phyloP scores from a whole-genome alignment of 306 rosid genomes.

The Cajanus cajan region DNA sequence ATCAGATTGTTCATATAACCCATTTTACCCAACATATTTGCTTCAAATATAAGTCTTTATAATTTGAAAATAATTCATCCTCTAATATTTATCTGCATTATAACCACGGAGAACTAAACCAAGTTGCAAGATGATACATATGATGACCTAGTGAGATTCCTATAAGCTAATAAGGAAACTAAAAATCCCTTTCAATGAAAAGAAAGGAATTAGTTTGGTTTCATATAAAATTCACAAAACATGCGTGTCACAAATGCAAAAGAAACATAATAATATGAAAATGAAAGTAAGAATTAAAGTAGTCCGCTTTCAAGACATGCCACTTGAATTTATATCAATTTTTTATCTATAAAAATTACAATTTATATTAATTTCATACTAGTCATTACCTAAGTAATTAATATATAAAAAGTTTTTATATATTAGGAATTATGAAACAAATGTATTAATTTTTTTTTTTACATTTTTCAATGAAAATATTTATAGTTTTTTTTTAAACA shows the following conservation, averaged over 20 bases:
- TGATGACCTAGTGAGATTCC: neutral
- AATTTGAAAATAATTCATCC: neutral
- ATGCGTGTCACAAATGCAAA: neutral
- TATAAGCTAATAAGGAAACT: neutral
- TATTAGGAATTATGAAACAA: neutral
- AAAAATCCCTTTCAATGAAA: neutral
- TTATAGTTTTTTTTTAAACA: too few species aligned
- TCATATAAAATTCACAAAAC: neutral
- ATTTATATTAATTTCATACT: too few species aligned
- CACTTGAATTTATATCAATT: neutral
- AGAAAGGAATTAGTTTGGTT: neutral
- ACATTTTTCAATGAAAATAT: neutral
- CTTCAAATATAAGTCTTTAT: neutral
- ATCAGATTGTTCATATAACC: neutral
- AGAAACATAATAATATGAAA: neutral
- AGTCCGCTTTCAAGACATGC: neutral
- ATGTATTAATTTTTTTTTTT: neutral
- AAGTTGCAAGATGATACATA: neutral
- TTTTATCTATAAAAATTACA: too few species aligned
- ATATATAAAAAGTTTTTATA: neutral
- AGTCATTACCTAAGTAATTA: too few species aligned
- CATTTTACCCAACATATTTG: neutral
- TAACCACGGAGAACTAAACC: neutral
- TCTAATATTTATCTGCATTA: too few species aligned
- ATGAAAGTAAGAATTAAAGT: neutral